Evolutionary conservation across 176 grass and related monocot species (phyloP).

Genomic region (Triticum urartu): DNA sequence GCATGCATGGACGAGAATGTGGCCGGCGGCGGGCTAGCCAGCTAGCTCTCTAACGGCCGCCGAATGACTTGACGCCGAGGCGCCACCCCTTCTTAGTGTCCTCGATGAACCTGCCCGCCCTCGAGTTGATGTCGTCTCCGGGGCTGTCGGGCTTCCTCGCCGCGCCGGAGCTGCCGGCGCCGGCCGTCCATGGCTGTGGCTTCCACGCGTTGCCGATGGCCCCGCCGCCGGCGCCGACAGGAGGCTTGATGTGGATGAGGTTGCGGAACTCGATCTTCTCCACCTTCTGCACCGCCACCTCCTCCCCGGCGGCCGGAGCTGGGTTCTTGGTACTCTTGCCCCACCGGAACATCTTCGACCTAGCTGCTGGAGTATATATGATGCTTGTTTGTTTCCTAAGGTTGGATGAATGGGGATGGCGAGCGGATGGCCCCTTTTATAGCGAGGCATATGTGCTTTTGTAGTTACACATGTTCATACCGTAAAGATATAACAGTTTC

Average conservation of each 20-base stretch:
- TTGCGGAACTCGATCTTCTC: conserved; percentile 1
- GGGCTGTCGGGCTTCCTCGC: not conserved
- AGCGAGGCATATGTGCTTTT: not conserved
- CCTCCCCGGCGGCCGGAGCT: conserved; percentile 5
- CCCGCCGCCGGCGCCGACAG: not conserved
- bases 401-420: not conserved
- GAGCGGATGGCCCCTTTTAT: not conserved
- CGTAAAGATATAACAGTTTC: not conserved
- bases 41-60: conserved; percentile 1
- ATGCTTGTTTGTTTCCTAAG: not conserved
- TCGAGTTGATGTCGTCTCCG: conserved; percentile 26
- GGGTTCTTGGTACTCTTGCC: not conserved
- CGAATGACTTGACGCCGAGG: not conserved
- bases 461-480: not conserved
- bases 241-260: not conserved
- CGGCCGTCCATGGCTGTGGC: not conserved
- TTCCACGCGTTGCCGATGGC: not conserved
- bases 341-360: conserved; percentile 3
- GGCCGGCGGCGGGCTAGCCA: not conserved
- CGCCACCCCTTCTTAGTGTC: not conserved
- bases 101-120: conserved; percentile 27
- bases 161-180: not conserved
- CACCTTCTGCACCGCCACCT: conserved; percentile 42
- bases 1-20: not conserved
- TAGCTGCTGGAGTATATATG: not conserved